phyloP scores from a whole-genome alignment of 1,284 basidiomycete species.

The Porodaedalea pini region DNA sequence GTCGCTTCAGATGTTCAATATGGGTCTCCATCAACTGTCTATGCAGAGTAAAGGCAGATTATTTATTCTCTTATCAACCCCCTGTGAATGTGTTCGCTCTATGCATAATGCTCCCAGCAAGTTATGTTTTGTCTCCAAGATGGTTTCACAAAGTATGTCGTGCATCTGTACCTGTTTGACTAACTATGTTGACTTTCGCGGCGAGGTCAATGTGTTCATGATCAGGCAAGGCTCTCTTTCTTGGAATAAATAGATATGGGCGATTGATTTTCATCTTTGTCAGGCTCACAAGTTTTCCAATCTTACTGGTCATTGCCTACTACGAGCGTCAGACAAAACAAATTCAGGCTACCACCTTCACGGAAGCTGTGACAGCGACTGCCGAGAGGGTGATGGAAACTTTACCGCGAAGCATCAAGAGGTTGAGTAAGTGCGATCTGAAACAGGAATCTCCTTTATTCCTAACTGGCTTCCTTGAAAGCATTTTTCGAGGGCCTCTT shows the following conservation, averaged over 20 bases:
- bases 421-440: slow-evolving; percentile 54
- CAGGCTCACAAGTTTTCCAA: slow-evolving; percentile 80
- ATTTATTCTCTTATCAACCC: slow-evolving; percentile 89
- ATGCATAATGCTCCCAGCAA: slow-evolving; percentile 78
- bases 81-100: slow-evolving; percentile 85
- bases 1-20: slow-evolving; percentile 18
- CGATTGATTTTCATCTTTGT: slow-evolving; percentile 10
- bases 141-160: slow-evolving; percentile 79
- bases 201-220: slow-evolving; percentile 81
- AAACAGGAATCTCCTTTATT: not conserved
- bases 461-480: slow-evolving; percentile 31
- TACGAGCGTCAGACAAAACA: slow-evolving; percentile 80
- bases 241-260: not conserved
- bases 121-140: slow-evolving; percentile 69
- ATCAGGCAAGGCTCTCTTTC: slow-evolving; percentile 46
- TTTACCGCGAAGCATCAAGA: slow-evolving; percentile 66
- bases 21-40: slow-evolving; percentile 26
- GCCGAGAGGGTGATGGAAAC: slow-evolving; percentile 69
- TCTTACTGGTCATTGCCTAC: slow-evolving; percentile 76
- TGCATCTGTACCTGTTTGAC: not conserved
- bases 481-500: slow-evolving; percentile 76
- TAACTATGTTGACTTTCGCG: slow-evolving; percentile 16
- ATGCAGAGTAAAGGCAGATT: slow-evolving; percentile 78
- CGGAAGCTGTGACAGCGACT: slow-evolving; percentile 65
- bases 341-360: slow-evolving; percentile 58